phyloP scores from a whole-genome alignment of 345 rosid genomes.

The Leavenworthia alabamica region DNA sequence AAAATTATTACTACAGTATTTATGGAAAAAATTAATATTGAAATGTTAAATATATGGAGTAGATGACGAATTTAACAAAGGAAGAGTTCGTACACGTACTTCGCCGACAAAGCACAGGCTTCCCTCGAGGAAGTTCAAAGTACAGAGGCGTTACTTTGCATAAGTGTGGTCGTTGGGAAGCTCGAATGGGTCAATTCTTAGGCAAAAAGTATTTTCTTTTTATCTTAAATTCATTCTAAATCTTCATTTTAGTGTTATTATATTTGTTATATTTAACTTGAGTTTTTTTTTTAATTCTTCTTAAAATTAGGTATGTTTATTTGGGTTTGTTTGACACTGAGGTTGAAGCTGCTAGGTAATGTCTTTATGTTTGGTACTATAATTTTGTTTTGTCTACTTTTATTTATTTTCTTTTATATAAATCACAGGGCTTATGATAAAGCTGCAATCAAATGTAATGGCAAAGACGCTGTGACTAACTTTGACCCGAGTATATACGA shows the following conservation, averaged over 20 bases:
- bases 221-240: not conserved
- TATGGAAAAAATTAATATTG: not conserved
- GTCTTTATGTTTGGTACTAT: not conserved
- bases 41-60: not conserved
- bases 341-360: constrained; percentile 93
- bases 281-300: not conserved
- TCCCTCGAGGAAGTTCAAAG: constrained; percentile 95
- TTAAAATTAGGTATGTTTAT: constrained; percentile 81
- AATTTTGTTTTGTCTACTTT: too few species aligned
- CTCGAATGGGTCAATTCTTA: constrained; percentile 95
- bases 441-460: constrained; percentile 85
- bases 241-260: not conserved
- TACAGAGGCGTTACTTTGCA: constrained; percentile 98
- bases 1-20: too few species aligned
- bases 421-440: constrained; percentile 78
- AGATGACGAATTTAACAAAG: constrained; percentile 91
- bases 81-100: constrained; percentile 98
- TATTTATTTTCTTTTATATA: not conserved
- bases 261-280: not conserved
- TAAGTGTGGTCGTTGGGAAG: constrained; percentile 99
- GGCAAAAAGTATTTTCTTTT: constrained; percentile 71
- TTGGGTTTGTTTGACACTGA: constrained; percentile 91
- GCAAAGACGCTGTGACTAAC: constrained; percentile 93
- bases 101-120: constrained; percentile 98
- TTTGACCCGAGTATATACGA: constrained; percentile 66